phyloP scores from a whole-genome alignment of 2,329 filamentous ascomycete genomes.

The Apiospora sp. region DNA sequence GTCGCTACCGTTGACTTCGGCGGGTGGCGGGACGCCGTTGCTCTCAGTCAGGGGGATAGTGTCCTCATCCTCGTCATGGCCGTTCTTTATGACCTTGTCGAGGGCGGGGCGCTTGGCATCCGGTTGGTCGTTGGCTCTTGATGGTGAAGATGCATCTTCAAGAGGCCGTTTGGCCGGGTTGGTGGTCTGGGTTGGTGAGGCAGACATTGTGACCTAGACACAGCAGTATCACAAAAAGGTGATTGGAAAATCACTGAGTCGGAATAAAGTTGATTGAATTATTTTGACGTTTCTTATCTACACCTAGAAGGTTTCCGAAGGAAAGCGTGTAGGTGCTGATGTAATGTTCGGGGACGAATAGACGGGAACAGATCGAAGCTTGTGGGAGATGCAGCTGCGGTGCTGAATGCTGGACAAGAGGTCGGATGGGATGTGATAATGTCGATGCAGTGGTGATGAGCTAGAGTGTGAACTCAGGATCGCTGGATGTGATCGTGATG shows the following conservation, averaged over 20 bases:
- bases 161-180: slow-evolving; percentile 89
- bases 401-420: slow-evolving; percentile 38
- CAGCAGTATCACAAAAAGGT: slow-evolving; percentile 34
- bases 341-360: slow-evolving; percentile 59
- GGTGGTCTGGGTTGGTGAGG: slow-evolving; percentile 70
- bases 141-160: slow-evolving; percentile 96
- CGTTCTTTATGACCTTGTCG: slow-evolving; percentile 85
- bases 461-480: slow-evolving; percentile 28
- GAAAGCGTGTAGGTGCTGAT: slow-evolving; percentile 97
- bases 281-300: slow-evolving; percentile 72
- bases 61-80: slow-evolving; percentile 54
- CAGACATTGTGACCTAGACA: slow-evolving; percentile 71
- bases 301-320: slow-evolving; percentile 85
- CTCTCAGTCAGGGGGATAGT: slow-evolving; percentile 53
- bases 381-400: slow-evolving; percentile 29
- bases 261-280: slow-evolving; percentile 53
- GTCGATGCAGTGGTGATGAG: slow-evolving; percentile 25
- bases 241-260: slow-evolving; percentile 46
- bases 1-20: slow-evolving; percentile 53
- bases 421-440: slow-evolving; percentile 27
- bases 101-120: slow-evolving; percentile 96
- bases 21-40: slow-evolving; percentile 48
- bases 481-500: slow-evolving; percentile 28
- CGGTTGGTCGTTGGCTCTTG: slow-evolving; percentile 88
- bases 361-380: slow-evolving; percentile 39